Evolutionary conservation across 2,329 filamentous ascomycete genomes (phyloP).

Genomic region (Colletotrichum navitas): DNA sequence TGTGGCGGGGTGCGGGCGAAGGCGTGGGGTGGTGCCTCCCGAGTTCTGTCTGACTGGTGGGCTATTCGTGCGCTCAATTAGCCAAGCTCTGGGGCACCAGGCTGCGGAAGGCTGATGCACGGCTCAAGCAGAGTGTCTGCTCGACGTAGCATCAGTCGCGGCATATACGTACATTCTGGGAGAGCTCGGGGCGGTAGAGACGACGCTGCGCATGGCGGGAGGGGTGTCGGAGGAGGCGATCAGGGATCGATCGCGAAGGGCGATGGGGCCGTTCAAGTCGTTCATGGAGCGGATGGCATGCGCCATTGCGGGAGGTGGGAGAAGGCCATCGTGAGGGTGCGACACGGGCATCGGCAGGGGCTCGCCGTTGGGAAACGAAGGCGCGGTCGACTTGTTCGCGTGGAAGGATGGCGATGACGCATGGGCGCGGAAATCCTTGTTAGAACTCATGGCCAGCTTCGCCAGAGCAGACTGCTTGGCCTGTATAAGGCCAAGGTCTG

Average conservation of each 20-base stretch:
- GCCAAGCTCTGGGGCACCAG: slow-evolving; percentile 22
- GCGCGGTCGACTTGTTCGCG: slow-evolving; percentile 21
- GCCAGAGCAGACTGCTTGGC: slow-evolving; percentile 57
- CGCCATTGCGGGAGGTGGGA: slow-evolving; percentile 53
- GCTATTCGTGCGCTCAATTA: slow-evolving; percentile 57
- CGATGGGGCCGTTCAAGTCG: slow-evolving; percentile 52
- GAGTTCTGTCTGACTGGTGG: slow-evolving; percentile 80
- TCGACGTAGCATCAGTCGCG: slow-evolving; percentile 5
- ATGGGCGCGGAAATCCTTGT: slow-evolving; percentile 43
- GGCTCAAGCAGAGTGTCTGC: slow-evolving; percentile 23
- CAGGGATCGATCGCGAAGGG: slow-evolving; percentile 47
- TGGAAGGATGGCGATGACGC: slow-evolving; percentile 50
- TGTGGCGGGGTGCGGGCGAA: slow-evolving; percentile 88
- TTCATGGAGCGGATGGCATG: slow-evolving; percentile 58
- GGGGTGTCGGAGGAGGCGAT: slow-evolving; percentile 60
- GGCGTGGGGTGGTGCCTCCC: slow-evolving; percentile 80
- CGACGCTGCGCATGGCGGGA: slow-evolving; percentile 67
- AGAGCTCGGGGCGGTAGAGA: slow-evolving; percentile 70
- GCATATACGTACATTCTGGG: slow-evolving; percentile 66
- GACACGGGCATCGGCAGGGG: slow-evolving; percentile 47
- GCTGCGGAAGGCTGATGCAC: not conserved
- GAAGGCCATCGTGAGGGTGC: slow-evolving; percentile 47
- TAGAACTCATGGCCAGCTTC: slow-evolving; percentile 60
- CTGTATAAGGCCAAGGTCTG: slow-evolving; percentile 48
- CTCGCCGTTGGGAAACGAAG: slow-evolving; percentile 23